phyloP scores from a whole-genome alignment of 306 rosid species.

The Alnus glutinosa region DNA sequence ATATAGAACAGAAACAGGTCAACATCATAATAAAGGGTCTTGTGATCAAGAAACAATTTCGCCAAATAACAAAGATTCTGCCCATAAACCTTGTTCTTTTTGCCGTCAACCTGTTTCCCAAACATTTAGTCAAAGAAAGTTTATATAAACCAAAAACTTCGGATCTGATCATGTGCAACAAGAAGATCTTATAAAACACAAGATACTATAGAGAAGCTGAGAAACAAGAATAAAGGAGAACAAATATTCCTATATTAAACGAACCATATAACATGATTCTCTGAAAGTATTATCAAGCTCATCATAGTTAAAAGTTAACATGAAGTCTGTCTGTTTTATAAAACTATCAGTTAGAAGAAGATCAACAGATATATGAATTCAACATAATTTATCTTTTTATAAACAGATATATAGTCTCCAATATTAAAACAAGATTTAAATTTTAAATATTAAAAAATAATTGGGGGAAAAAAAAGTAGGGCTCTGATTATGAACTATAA shows the following conservation, averaged over 20 bases:
- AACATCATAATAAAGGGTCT: slow-evolving; percentile 96
- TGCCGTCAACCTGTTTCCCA: slow-evolving; percentile 89
- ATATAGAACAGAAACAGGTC: slow-evolving; percentile 96
- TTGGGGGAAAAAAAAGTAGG: not conserved
- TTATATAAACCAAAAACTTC: slow-evolving; percentile 19
- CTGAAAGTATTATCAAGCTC: not conserved
- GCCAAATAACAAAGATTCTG: slow-evolving; percentile 99
- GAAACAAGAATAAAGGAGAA: not conserved
- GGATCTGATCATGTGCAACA: not conserved
- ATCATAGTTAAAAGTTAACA: not conserved
- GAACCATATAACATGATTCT: not conserved
- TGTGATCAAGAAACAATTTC: slow-evolving; percentile 96
- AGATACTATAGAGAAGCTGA: not conserved
- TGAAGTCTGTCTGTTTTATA: not conserved
- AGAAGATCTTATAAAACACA: not conserved
- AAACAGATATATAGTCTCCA: slow-evolving; percentile 1
- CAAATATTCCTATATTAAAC: not conserved
- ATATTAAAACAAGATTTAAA: not conserved
- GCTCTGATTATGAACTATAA: not conserved
- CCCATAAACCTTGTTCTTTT: slow-evolving; percentile 98
- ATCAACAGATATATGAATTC: not conserved
- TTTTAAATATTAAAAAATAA: not conserved
- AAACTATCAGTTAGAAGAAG: not conserved
- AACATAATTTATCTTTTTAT: not conserved
- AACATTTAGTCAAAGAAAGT: slow-evolving; percentile 10